A percentile compares a stretch with the other conserved stretches of the same genome.
phyloP scores from a whole-genome alignment of 495 filamentous ascomycete genomes.

The Apiosordaria backusii region DNA sequence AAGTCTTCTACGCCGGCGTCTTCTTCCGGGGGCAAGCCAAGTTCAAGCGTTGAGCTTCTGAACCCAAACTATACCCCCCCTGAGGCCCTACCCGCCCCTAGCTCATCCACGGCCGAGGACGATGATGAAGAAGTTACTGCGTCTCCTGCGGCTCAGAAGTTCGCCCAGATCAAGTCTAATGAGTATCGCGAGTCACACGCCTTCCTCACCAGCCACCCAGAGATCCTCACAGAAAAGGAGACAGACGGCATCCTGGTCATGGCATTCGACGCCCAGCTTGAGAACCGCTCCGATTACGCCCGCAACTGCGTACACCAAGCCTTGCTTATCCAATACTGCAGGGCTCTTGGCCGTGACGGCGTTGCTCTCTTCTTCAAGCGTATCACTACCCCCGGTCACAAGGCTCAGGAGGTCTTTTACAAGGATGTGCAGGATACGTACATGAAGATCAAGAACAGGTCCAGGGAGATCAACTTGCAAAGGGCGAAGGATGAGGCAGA shows the following conservation, averaged over 20 bases:
- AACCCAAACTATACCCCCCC: conserved; percentile 59
- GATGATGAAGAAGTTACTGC: conserved; percentile 72
- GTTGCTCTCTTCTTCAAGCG: conserved; percentile 94
- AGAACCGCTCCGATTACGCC: conserved; percentile 69
- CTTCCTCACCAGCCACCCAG: conserved; percentile 71
- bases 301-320: conserved; percentile 93
- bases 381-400: conserved; percentile 85
- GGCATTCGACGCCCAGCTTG: conserved; percentile 81
- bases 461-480: conserved; percentile 68
- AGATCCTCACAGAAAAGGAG: conserved; percentile 79
- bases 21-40: conserved; percentile 39
- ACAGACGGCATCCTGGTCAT: conserved; percentile 87
- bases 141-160: conserved; percentile 69
- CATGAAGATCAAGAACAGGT: conserved; percentile 69
- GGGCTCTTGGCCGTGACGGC: conserved; percentile 81
- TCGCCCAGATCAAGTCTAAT: conserved; percentile 70
- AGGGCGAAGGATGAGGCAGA: conserved; percentile 62
- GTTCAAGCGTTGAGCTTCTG: conserved; percentile 67
- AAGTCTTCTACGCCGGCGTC: conserved; percentile 49
- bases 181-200: conserved; percentile 69
- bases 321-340: conserved; percentile 89
- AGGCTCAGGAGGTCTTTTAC: conserved; percentile 85
- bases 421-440: conserved; percentile 92
- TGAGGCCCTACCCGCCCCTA: conserved; percentile 11
- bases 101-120: conserved; percentile 48